Conservation (phyloP, 2,329 filamentous ascomycete genomes). For the Calonectria crousiana region DNA sequence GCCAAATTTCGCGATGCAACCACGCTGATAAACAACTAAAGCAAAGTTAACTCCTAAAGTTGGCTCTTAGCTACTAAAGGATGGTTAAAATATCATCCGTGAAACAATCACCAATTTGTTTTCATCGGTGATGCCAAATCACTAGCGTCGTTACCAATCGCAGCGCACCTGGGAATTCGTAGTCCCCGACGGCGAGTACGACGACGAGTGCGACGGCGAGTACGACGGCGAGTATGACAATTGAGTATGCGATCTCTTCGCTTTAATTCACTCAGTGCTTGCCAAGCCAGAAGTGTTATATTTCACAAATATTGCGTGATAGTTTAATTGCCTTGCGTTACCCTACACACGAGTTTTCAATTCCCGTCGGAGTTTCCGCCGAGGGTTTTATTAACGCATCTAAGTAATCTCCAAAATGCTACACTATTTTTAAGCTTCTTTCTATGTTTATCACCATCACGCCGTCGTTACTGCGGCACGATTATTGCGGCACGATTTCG, state of each 20-base stretch:
- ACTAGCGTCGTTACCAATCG: too few relatives aligned
- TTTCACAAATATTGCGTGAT: neutral
- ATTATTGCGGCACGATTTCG: constrained; percentile 33
- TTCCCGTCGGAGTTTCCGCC: neutral
- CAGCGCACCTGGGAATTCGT: too few relatives aligned
- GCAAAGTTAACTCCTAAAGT: neutral
- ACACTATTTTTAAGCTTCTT: neutral
- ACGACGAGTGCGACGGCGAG: too few relatives aligned
- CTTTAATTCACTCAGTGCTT: too few relatives aligned
- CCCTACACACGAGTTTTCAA: neutral
- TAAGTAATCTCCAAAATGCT: neutral
- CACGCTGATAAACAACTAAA: neutral
- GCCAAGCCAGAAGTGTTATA: too few relatives aligned
- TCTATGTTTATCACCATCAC: neutral
- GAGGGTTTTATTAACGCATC: neutral
- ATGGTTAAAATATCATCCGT: neutral
- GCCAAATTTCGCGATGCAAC: neutral
- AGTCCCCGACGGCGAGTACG: too few relatives aligned
- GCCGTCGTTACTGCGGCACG: constrained; percentile 19
- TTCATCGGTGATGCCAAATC: neutral
- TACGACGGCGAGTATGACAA: too few relatives aligned
- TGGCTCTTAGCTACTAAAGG: neutral
- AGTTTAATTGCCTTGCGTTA: neutral
- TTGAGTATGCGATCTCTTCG: too few relatives aligned
- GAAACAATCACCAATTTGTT: neutral